Base-by-base conservation (phyloP, 768 basidiomycete species). In the Auriscalpium vulgare region DNA sequence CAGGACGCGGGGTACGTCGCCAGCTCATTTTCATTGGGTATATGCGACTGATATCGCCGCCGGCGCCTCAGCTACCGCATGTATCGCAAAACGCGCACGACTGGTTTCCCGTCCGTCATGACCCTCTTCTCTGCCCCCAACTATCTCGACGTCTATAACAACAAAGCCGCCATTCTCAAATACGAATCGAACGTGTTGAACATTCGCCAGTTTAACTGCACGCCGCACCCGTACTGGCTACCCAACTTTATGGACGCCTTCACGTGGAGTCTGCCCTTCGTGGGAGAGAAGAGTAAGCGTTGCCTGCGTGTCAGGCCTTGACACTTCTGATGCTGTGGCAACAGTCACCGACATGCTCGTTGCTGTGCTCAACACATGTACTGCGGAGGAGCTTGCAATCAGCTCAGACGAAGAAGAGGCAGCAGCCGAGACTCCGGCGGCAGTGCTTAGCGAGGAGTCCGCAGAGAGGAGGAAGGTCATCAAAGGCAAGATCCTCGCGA, bases 141-240 rank as follows among this genome's bases (percentile, higher is more conserved):
- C 69, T 97, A 97, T 67, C 86, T 98, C 56, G 97, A 98, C 66
- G 92, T 98, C 17, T 98, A 98, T 73, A 93, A 95, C 72, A 99
- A 99, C 75, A 98, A 98, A 73, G 97, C 95, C 1, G 97, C 97
- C 0, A 95, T 99, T 19, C 82, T 99, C 67, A 98, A 98, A 74
- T 98, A 98, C 67, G 97, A 98, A 74, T 93, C 91, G 69, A 99
- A 99, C 67, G 94, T 95, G 54, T 90, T 97, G 85, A 97, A 97
- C 71, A 97, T 97, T 64, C 83, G 94, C 47, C 95, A 98, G 68
- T 98, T 97, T 75, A 97, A 97, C 72, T 93, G 90, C 70, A 90
- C 88, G 1, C 94, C 95, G 11, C 95, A 97, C 65, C 87, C 87
- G 4, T 97, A 91, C 70, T 95, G 93, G 92, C 69, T 98, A 35